Evolutionary conservation across 306 rosid genomes (phyloP).

Genomic region (Benincasa hispida): DNA sequence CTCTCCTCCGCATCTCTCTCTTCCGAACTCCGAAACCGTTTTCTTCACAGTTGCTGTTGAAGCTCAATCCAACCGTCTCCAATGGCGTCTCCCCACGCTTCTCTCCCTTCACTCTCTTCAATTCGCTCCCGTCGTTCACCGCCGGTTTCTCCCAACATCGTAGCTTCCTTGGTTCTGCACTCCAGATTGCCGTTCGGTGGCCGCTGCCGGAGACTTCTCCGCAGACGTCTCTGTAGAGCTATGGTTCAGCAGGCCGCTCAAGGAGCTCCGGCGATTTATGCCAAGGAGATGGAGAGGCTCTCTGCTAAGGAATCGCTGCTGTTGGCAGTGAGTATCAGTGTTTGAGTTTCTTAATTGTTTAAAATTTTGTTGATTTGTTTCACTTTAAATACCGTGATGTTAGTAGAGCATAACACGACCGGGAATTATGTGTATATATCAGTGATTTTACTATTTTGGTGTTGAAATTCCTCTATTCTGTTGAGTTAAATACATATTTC

Average conservation of each 20-base stretch:
- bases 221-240: constrained; percentile 30
- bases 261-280: constrained; percentile 83
- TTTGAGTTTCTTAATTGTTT: background rate
- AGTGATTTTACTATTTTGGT: background rate
- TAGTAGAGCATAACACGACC: background rate
- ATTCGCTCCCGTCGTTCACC: constrained; percentile 20
- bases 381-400: background rate
- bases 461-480: background rate
- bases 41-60: background rate
- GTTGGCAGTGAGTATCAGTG: constrained; percentile 58
- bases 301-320: constrained; percentile 97
- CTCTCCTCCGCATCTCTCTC: background rate
- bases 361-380: background rate
- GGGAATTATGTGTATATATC: background rate
- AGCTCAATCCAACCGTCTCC: constrained; percentile 2
- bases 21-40: background rate
- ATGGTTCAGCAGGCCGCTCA: constrained; percentile 78
- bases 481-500: background rate
- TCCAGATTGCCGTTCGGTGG: constrained; percentile 4
- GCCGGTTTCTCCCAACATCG: background rate
- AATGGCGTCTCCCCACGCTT: constrained; percentile 34
- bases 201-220: constrained; percentile 10
- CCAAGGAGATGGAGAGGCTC: constrained; percentile 98
- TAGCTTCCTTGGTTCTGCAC: constrained; percentile 8
- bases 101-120: constrained; percentile 23